Percentiles rank a stretch among this genome's conserved stretches.
These are phyloP conservation scores for Vigna mungo DNA, from an alignment of 306 rosid genomes.

Conservation along the genomic window DNA sequence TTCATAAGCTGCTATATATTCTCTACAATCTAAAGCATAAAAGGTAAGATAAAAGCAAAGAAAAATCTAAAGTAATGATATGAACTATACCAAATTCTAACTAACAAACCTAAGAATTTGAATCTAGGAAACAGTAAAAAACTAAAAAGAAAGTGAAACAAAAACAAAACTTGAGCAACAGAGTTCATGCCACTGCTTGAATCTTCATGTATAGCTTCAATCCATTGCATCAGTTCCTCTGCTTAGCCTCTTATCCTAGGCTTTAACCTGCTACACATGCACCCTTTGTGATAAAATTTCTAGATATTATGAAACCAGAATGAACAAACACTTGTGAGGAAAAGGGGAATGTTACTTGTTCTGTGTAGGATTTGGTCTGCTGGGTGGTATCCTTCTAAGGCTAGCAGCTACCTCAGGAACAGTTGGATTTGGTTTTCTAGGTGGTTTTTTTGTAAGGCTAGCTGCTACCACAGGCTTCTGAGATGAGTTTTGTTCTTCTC, in stretches of 20 bases:
- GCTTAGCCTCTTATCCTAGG: slow-evolving; percentile 55
- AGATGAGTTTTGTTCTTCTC: slow-evolving; percentile 43
- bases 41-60: slow-evolving; percentile 19
- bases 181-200: slow-evolving; percentile 37
- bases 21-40: slow-evolving; percentile 42
- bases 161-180: slow-evolving; percentile 33
- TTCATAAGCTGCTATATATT: slow-evolving; percentile 39
- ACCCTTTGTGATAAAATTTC: slow-evolving; percentile 35
- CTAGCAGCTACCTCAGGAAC: slow-evolving; percentile 49
- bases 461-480: slow-evolving; percentile 39
- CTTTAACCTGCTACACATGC: slow-evolving; percentile 56
- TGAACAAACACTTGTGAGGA: slow-evolving; percentile 23
- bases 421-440: slow-evolving; percentile 78
- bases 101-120: slow-evolving; percentile 34
- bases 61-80: slow-evolving; percentile 24
- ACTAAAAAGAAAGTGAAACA: too few relatives aligned
- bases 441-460: slow-evolving; percentile 71
- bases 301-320: slow-evolving; percentile 38
- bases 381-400: slow-evolving; percentile 76
- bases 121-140: not conserved
- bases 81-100: slow-evolving; percentile 33
- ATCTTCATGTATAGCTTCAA: slow-evolving; percentile 33
- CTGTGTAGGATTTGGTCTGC: slow-evolving; percentile 83
- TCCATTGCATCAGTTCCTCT: slow-evolving; percentile 25
- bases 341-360: slow-evolving; percentile 64